phyloP scores from a whole-genome alignment of 1,284 basidiomycete genomes.

The Ustilago loliicola region DNA sequence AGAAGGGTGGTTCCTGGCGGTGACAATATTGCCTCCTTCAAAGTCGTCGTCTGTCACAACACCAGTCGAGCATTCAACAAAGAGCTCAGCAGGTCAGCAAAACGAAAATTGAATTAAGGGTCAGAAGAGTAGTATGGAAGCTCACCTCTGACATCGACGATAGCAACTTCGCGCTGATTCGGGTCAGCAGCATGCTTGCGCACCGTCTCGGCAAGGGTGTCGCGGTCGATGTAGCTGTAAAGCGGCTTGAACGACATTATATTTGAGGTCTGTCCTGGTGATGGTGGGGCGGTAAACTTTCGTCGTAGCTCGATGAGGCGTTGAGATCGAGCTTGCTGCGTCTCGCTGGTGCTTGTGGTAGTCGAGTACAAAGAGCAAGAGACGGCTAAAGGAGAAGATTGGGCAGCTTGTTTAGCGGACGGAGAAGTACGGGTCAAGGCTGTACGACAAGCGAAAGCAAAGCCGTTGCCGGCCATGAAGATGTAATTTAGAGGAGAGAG shows the following conservation, averaged over 20 bases:
- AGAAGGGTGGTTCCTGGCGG: slow-evolving; percentile 62
- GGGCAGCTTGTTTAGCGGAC: not conserved
- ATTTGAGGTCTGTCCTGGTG: not conserved
- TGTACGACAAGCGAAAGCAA: not conserved
- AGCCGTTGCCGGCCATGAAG: slow-evolving; percentile 1
- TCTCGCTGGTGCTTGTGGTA: not conserved
- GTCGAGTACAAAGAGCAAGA: slow-evolving; percentile 1
- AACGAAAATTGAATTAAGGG: not conserved
- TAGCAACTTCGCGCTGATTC: slow-evolving; percentile 46
- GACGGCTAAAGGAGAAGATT: not conserved
- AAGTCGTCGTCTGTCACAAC: slow-evolving; percentile 67
- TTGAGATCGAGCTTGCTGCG: slow-evolving; percentile 11
- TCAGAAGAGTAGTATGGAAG: not conserved
- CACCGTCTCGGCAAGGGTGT: slow-evolving; percentile 50
- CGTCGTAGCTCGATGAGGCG: slow-evolving; percentile 27
- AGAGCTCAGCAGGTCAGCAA: too few species aligned
- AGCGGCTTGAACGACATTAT: slow-evolving; percentile 58
- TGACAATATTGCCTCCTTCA: slow-evolving; percentile 69
- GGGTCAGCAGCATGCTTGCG: slow-evolving; percentile 33
- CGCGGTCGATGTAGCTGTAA: slow-evolving; percentile 61
- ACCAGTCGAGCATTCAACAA: not conserved
- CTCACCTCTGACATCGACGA: slow-evolving; percentile 66
- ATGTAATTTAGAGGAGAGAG: not conserved
- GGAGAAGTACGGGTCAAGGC: not conserved
- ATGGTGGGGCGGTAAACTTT: slow-evolving; percentile 27